Evolutionary conservation across 2,329 filamentous ascomycete species (phyloP).

Genomic region (Chaetoscypha palmicola): DNA sequence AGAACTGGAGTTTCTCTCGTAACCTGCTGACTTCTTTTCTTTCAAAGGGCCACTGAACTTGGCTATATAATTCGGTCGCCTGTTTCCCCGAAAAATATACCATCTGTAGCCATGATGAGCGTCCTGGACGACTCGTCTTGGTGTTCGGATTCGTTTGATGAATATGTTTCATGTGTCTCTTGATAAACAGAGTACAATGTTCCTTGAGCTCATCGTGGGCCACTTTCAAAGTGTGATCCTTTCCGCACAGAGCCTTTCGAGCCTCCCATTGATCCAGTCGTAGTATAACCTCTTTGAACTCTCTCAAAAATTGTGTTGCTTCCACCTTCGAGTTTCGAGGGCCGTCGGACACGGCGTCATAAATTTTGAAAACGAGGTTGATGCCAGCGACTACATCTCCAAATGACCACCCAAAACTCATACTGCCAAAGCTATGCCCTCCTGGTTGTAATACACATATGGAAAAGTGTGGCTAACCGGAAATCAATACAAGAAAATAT

Average conservation of each 20-base stretch:
- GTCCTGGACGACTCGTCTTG: constrained; percentile 5
- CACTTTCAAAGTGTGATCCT: constrained; percentile 6
- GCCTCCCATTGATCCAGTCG: constrained; percentile 20
- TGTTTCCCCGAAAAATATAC: constrained; percentile 13
- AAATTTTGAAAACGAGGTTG: constrained; percentile 20
- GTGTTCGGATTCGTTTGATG: constrained; percentile 19
- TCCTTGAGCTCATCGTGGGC: constrained; percentile 15
- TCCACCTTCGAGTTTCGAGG: constrained; percentile 18
- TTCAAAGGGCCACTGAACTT: constrained; percentile 20
- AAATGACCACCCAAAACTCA: constrained; percentile 32
- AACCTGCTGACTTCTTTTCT: constrained; percentile 14
- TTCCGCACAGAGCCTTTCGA: constrained; percentile 5
- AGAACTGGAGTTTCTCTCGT: constrained; percentile 17
- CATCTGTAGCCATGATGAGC: constrained; percentile 17
- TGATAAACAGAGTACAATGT: constrained; percentile 17
- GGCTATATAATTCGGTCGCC: constrained; percentile 13
- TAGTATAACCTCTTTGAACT: constrained; percentile 15
- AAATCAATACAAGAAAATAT: too few species aligned
- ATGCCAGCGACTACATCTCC: constrained; percentile 31
- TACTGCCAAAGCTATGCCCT: too few species aligned
- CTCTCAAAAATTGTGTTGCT: constrained; percentile 20
- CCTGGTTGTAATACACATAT: too few species aligned
- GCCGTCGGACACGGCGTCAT: constrained; percentile 19
- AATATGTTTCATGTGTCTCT: constrained; percentile 18
- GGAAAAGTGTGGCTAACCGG: too few species aligned